Evolutionary conservation across 2,329 filamentous ascomycete species (phyloP).

Genomic region (Epichloe typhina): DNA sequence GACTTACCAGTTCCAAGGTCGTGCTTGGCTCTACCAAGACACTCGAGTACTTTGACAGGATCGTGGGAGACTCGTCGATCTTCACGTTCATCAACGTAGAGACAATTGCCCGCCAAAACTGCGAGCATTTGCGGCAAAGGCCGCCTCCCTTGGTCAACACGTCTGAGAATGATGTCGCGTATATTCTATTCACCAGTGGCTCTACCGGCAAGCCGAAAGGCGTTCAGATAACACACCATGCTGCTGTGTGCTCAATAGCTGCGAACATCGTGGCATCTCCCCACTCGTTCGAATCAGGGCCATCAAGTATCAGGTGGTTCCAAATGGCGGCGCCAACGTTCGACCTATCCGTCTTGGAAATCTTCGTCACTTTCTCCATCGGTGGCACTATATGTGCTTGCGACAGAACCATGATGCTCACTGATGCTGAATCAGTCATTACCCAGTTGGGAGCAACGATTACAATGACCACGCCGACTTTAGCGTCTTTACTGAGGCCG

Average conservation of each 20-base stretch:
- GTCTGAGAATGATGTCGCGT: neutral
- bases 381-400: slow-evolving; percentile 23
- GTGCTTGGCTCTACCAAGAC: neutral
- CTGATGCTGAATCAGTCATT: slow-evolving; percentile 11
- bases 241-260: neutral
- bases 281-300: neutral
- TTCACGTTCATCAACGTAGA: neutral
- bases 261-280: neutral
- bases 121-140: neutral
- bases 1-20: neutral
- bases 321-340: slow-evolving; percentile 35
- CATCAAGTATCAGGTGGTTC: slow-evolving; percentile 19
- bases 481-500: slow-evolving; percentile 20
- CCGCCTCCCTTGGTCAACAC: neutral
- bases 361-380: slow-evolving; percentile 63
- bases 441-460: slow-evolving; percentile 20
- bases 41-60: neutral
- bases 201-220: slow-evolving; percentile 2
- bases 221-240: neutral
- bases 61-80: neutral
- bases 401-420: slow-evolving; percentile 15
- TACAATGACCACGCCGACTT: slow-evolving; percentile 25
- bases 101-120: neutral
- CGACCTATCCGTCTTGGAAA: slow-evolving; percentile 71
- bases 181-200: slow-evolving; percentile 1